Evolutionary conservation across 345 rosid species (phyloP), one percentile per base, ranked within the genome.

Genomic region (Brassica cretica): DNA sequence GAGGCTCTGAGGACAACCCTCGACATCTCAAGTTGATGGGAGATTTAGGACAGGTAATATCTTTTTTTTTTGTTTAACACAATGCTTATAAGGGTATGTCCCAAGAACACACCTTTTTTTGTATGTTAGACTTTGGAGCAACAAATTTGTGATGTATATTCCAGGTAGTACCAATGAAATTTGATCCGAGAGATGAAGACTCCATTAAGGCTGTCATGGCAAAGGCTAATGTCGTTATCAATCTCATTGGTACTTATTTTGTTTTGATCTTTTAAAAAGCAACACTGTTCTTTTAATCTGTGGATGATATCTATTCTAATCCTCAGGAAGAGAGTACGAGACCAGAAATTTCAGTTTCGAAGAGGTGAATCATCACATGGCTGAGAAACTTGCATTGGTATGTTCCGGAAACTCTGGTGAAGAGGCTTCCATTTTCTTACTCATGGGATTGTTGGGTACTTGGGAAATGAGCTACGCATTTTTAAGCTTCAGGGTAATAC

Each of bases 11-110:
- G 89, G 99, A 96, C 78, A 73, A 70, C 65, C 92, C 86, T 77
- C 89, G 97, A 60, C 98, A 96, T 84, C 97, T 96, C 76, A 96
- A 96, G 84, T 80, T 95, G 91, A 93, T 93, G 99, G 99, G 99
- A 68, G 99, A 96, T 84, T 84, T 96, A 84, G 99, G 98, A 70
- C 98, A 96, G 97, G 98, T 93, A 75, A 56, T 39, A 68, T 15
- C 4, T 39, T 9, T 49, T 41, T 62, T 3, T 68, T 74, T 44
- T 74, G 6, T 56, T 68, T 69, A 29, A 39, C 61, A 5, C 7
- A 33, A 35, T 12, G 53, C 15, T 53, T 68, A n/a, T 4, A 12
- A 30, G 33, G 21, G 9, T n/a, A 29, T 51, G 67, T 53, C 49
- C 8, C 27, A 39, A 56, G 19, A 8, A 35, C 9, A 64, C 7